Evolutionary conservation across 2,329 filamentous ascomycete genomes (phyloP).

Genomic region (Aspergillus floridensis): DNA sequence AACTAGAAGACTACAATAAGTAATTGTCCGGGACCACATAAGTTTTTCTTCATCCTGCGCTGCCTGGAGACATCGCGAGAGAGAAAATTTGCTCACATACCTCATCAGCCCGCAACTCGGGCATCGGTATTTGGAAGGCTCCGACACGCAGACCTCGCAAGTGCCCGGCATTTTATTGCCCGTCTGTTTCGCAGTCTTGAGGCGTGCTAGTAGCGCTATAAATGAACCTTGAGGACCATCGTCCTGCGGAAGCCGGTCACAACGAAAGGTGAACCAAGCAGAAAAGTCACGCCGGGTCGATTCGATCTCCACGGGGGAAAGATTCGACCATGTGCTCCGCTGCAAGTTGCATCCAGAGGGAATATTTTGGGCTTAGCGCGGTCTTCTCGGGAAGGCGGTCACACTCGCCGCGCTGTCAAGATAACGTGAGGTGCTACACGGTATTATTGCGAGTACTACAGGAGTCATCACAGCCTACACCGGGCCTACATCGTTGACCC

Average conservation of each 20-base stretch:
- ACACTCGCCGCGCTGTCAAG: not conserved
- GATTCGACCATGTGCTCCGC: not conserved
- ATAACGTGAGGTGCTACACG: too few species aligned
- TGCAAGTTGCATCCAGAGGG: not conserved
- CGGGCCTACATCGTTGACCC: too few species aligned
- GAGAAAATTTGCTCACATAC: conserved; percentile 23
- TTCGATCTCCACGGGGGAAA: not conserved
- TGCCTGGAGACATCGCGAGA: not conserved
- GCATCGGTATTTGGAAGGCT: conserved; percentile 41
- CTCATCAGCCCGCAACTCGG: conserved; percentile 39
- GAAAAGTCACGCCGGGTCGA: not conserved
- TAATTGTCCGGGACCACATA: not conserved
- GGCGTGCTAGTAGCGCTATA: conserved; percentile 8
- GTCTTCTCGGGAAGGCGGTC: not conserved
- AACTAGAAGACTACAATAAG: conserved; percentile 30
- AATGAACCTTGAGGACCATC: conserved; percentile 19
- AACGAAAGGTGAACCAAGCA: not conserved
- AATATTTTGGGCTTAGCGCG: not conserved
- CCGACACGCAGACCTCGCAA: conserved; percentile 40
- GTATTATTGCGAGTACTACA: too few species aligned
- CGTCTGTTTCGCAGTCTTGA: conserved; percentile 6
- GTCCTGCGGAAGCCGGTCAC: conserved; percentile 11
- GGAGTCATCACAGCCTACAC: too few species aligned
- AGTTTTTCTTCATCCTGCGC: not conserved
- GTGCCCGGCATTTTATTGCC: conserved; percentile 28